Evolutionary conservation across 805 yeast species (phyloP).

Genomic region (Torulaspora gathmanii): DNA sequence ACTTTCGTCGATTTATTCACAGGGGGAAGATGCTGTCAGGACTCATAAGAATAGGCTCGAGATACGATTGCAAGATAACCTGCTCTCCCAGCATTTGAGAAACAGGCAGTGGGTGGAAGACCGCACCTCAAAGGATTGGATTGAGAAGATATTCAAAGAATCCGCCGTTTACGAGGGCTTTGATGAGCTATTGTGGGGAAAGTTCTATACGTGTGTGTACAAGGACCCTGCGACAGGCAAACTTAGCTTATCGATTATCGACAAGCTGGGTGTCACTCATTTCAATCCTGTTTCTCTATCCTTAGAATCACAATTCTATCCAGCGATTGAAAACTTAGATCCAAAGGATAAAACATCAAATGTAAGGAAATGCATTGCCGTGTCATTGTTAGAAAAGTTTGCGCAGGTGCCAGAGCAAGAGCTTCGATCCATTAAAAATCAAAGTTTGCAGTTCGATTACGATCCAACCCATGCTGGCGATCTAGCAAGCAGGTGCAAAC

Average conservation of each 20-base stretch:
- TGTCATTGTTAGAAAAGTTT: constrained; percentile 63
- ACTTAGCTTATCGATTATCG: constrained; percentile 52
- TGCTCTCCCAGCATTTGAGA: constrained; percentile 6
- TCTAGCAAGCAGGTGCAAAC: constrained; percentile 60
- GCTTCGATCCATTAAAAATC: constrained; percentile 13
- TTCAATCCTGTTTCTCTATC: constrained; percentile 55
- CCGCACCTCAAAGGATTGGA: constrained; percentile 19
- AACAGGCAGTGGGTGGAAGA: constrained; percentile 5
- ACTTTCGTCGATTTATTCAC: constrained; percentile 17
- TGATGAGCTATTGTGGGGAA: constrained; percentile 32
- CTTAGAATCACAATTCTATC: constrained; percentile 62
- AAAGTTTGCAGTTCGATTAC: constrained; percentile 39
- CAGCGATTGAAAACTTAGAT: constrained; percentile 68
- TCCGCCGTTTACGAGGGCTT: constrained; percentile 25
- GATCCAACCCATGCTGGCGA: constrained; percentile 87
- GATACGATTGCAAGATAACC: constrained; percentile 14
- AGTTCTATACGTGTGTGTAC: constrained; percentile 25
- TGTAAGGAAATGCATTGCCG: constrained; percentile 71
- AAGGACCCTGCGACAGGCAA: constrained; percentile 34
- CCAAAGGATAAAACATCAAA: constrained; percentile 47
- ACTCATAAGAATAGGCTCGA: neutral
- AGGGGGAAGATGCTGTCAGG: constrained; percentile 1
- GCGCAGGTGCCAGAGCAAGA: constrained; percentile 44
- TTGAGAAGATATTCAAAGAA: constrained; percentile 18
- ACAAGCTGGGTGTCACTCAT: constrained; percentile 62